Evolutionary conservation across 257 asterid genomes (phyloP), one percentile per base, ranked within the genome.

Genomic region (Fraxinus quadrangulata): DNA sequence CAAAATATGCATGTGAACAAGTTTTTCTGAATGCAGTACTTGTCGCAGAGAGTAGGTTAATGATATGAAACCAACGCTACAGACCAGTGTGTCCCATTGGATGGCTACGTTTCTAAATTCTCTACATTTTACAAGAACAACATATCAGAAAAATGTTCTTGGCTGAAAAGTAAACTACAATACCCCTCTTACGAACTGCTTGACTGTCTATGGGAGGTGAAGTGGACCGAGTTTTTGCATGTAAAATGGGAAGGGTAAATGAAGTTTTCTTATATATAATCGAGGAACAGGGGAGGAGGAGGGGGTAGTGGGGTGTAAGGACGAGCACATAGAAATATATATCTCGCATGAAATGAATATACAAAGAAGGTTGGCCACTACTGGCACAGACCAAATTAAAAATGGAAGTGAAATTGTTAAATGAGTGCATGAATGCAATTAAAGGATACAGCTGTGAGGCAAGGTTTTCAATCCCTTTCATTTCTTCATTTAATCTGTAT

Each of bases 401-500:
- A 28, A 40, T 16, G 67, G 39, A 21, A 40, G 66, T 30, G 70
- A 72, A 39, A 61, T 26, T 11, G 14, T 13, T 9, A 5, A 17
- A 59, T 11, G 10, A 2, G 2, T 23, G 7, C 72, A 63, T 33
- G 5, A 67, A 67, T 17, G 68, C 47, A 37, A 79, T 78, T 9
- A 54, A 84, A 90, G 99, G 99, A 96, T 93, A 96, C 99, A 96
- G 76, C 73, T 86, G 91, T 13, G 90, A 28, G 28, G 97, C 91
- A 42, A 96, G 98, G 72, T 83, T 85, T 37, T 88, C 97, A 83
- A 93, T 73, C 73, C 93, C 97, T 80, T 89, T 93, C 94, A 96
- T 90, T 87, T 93, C 99, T 82, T 96, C 97, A 59, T 92, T 93
- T 76, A 96, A 83, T 86, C 98, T 96, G 97, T 90, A 83, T 82